Evolutionary conservation across 352 stramenopile genomes (phyloP), one percentile per base, ranked within the genome.

Genomic region (Pythium guiyangense): DNA sequence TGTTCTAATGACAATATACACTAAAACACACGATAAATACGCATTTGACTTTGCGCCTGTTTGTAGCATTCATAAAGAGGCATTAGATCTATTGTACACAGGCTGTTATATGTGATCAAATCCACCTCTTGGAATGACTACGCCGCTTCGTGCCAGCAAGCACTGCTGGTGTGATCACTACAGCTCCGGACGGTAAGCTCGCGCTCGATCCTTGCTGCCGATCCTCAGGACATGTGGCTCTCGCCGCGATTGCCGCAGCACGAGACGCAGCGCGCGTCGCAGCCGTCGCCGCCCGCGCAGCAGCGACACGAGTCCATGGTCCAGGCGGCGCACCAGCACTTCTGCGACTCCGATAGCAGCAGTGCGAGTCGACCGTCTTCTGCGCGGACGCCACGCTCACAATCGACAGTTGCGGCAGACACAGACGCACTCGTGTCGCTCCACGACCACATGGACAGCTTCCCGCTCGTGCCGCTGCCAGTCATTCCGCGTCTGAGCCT

Each of bases 391-490:
- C 6, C 4, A 15, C 42, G 18, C n/a, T 18, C 42, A 1, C 3
- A 1, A 22, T 47, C 8, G 31, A 6, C 6, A 4, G 4, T 31
- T 31, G 4, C 10, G 20, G n/a, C 18, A 12, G 48, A 53, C n/a
- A 18, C 17, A 18, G 52, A 40, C 12, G 0, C 25, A 11, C 10
- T 37, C 22, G 26, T 57, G 47, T 73, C 60, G 35, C 54, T 88
- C 6, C 34, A 43, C 1, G 75, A 82, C 18, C 69, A 81, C 59
- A 83, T 81, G 68, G 80, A 87, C 42, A 84, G 74, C 67, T 90
- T 88, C 40, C 77, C 79, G 6, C 63, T 90, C 29, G 68, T 90
- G 25, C 80, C 78, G 29, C 47, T 91, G 22, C 52, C 63, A 4
- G 59, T 87, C 18, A 88, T 91, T 29, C 63, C 78, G 34, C 69